A percentile compares a stretch with the other conserved stretches of the same genome.
Evolutionary conservation across 2,329 filamentous ascomycete species (phyloP).

Genomic region (Didymella glomerata): DNA sequence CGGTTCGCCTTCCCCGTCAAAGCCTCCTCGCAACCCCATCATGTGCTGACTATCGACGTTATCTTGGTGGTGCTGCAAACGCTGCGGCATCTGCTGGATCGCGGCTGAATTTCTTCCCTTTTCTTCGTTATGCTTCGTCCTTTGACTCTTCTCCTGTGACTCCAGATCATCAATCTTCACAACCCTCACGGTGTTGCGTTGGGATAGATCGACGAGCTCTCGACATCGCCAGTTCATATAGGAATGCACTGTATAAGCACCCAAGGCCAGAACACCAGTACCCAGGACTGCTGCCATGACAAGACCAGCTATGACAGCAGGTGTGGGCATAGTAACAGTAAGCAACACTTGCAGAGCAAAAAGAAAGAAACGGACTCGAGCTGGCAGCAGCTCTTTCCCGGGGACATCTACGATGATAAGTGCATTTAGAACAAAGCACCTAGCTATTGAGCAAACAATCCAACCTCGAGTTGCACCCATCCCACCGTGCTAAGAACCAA

Average conservation of each 20-base stretch:
- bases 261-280: not conserved
- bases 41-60: not conserved
- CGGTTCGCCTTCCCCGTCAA: not conserved
- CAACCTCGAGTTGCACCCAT: not conserved
- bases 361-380: not conserved
- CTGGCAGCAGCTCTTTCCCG: not conserved
- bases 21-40: not conserved
- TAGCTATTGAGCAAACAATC: not conserved
- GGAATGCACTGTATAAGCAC: not conserved
- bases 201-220: not conserved
- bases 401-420: too few relatives aligned
- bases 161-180: not conserved
- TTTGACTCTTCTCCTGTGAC: not conserved
- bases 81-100: not conserved
- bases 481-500: not conserved
- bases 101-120: not conserved
- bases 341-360: not conserved
- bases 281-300: slow-evolving; percentile 2
- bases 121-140: not conserved
- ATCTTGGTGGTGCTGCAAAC: not conserved
- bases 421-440: not conserved
- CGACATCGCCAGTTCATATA: slow-evolving; percentile 3
- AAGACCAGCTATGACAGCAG: not conserved
- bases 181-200: not conserved
- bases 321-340: not conserved